Conservation (phyloP, 805 yeast genomes). For the Metschnikowia gruessii region DNA sequence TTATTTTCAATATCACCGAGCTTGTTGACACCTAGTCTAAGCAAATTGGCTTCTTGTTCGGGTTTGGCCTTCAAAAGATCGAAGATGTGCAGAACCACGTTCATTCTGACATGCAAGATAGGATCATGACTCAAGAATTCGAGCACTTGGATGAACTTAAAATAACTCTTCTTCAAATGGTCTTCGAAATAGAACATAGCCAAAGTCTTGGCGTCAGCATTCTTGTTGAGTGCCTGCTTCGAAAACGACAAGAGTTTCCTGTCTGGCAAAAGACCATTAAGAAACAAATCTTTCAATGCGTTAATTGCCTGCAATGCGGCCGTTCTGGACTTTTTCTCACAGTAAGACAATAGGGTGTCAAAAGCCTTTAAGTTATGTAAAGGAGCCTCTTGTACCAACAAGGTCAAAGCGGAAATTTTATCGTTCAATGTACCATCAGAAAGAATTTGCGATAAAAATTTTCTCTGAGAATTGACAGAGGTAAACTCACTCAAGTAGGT, state of each 20-base stretch:
- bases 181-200: constrained; percentile 87
- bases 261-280: constrained; percentile 81
- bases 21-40: constrained; percentile 87
- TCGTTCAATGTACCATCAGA: constrained; percentile 92
- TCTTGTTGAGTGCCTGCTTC: constrained; percentile 57
- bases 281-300: constrained; percentile 83
- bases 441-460: constrained; percentile 84
- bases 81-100: constrained; percentile 70
- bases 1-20: constrained; percentile 90
- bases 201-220: constrained; percentile 45
- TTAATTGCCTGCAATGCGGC: constrained; percentile 88
- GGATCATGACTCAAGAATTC: constrained; percentile 89
- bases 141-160: constrained; percentile 69
- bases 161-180: constrained; percentile 72
- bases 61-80: constrained; percentile 83
- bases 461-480: constrained; percentile 73
- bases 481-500: constrained; percentile 70
- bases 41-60: constrained; percentile 91
- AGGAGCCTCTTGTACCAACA: constrained; percentile 93
- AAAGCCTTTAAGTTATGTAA: constrained; percentile 81
- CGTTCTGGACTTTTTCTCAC: constrained; percentile 89
- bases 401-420: constrained; percentile 91
- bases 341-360: constrained; percentile 71
- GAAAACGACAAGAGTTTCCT: constrained; percentile 78
- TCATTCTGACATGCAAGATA: constrained; percentile 80